These are phyloP conservation scores for Epicoccum sorghinum DNA, from an alignment of 2,329 filamentous ascomycete genomes.

Conservation along the genomic window DNA sequence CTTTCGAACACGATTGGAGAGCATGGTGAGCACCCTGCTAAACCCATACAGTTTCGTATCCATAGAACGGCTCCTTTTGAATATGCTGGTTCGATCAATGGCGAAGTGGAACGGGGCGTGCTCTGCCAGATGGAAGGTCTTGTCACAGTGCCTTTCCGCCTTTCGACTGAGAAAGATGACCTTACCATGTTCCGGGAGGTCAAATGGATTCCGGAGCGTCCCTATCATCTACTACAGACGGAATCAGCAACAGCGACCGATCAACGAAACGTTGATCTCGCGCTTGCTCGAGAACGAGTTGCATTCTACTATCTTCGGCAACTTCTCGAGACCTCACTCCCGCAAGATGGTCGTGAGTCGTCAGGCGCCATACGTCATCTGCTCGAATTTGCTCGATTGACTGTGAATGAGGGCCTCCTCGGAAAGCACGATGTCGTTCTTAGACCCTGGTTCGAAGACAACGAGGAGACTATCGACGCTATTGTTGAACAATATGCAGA, in stretches of 20 bases:
- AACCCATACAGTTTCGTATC: neutral
- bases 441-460: neutral
- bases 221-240: neutral
- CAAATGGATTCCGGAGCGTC: constrained; percentile 7
- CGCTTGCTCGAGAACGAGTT: neutral
- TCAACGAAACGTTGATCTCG: neutral
- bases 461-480: neutral
- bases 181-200: constrained; percentile 18
- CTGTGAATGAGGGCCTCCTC: neutral
- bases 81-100: neutral
- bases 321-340: constrained; percentile 12
- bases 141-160: constrained; percentile 1
- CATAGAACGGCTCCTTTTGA: neutral
- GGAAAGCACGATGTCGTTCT: neutral
- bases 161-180: constrained; percentile 16
- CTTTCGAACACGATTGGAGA: neutral
- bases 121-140: constrained; percentile 20
- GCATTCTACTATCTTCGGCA: constrained; percentile 12
- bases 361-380: neutral
- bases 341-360: constrained; percentile 4
- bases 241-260: neutral
- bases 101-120: neutral
- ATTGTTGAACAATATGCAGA: neutral
- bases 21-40: neutral
- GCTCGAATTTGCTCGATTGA: neutral